Evolutionary conservation across 768 basidiomycete genomes (phyloP).

Genomic region (Mycena polygramma): DNA sequence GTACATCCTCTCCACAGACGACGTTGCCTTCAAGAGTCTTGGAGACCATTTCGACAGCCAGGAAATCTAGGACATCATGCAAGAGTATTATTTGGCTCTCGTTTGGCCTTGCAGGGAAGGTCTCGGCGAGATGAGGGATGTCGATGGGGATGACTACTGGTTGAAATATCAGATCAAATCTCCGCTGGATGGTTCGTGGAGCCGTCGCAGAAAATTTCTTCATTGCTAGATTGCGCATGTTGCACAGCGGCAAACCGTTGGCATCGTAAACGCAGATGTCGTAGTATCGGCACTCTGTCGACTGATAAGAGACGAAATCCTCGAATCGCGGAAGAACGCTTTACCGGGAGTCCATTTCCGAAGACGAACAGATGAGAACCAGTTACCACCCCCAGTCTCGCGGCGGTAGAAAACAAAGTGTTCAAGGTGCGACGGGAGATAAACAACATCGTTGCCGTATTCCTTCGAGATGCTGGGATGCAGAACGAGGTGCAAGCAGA

Average conservation of each 20-base stretch:
- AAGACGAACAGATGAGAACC: conserved; percentile 14
- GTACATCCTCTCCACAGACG: conserved; percentile 9
- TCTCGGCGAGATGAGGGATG: neutral
- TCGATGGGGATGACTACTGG: neutral
- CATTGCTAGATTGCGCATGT: conserved; percentile 17
- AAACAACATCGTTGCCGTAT: conserved; percentile 5
- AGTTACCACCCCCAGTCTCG: neutral
- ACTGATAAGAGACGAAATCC: no score
- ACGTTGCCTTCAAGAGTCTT: conserved; percentile 8
- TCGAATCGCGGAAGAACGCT: no score
- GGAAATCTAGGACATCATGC: conserved; percentile 2
- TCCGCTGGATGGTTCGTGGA: conserved; percentile 9
- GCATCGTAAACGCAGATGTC: conserved; percentile 23
- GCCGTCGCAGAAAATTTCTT: conserved; percentile 15
- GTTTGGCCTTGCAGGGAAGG: neutral
- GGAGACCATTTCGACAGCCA: conserved; percentile 11
- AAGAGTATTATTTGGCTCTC: neutral
- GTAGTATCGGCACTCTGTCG: conserved; percentile 25
- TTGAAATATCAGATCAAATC: conserved; percentile 28
- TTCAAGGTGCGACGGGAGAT: conserved; percentile 16
- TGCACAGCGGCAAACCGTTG: conserved; percentile 12
- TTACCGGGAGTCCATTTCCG: conserved; percentile 25
- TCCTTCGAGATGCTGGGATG: conserved; percentile 15
- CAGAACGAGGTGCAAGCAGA: conserved; percentile 7
- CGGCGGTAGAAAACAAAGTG: conserved; percentile 20